These are phyloP conservation scores for Guadua angustifolia DNA, from an alignment of 176 grass and related monocot genomes.

Conservation along the genomic window DNA sequence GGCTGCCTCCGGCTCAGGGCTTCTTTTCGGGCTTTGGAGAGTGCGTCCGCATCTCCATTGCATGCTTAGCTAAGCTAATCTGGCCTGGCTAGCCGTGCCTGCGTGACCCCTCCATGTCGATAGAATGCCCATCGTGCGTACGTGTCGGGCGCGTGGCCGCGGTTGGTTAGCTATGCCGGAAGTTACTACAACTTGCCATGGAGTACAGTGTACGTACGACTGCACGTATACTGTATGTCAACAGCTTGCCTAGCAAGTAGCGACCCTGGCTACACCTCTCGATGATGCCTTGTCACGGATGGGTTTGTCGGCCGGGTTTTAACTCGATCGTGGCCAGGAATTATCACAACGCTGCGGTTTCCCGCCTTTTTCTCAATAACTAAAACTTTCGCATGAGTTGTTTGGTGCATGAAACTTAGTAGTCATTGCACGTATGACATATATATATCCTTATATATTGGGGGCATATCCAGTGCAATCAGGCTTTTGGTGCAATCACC, in stretches of 20 bases:
- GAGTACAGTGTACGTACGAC: neutral
- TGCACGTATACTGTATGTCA: neutral
- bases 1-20: slow-evolving; percentile 38
- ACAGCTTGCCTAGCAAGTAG: neutral
- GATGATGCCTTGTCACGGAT: neutral
- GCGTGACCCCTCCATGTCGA: neutral
- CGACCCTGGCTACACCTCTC: neutral
- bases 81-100: neutral
- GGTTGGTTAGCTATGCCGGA: neutral
- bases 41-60: neutral
- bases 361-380: no score
- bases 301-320: neutral
- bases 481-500: no score
- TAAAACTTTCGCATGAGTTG: no score
- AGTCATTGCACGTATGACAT: no score
- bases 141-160: neutral
- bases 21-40: neutral
- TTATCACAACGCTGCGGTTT: no score
- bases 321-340: no score
- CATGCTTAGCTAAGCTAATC: neutral
- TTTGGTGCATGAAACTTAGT: no score
- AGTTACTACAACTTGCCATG: neutral
- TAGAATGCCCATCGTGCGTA: neutral
- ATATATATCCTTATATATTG: no score
- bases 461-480: no score